Evolutionary conservation across 345 rosid genomes (phyloP).

Genomic region (Gossypium anomalum): DNA sequence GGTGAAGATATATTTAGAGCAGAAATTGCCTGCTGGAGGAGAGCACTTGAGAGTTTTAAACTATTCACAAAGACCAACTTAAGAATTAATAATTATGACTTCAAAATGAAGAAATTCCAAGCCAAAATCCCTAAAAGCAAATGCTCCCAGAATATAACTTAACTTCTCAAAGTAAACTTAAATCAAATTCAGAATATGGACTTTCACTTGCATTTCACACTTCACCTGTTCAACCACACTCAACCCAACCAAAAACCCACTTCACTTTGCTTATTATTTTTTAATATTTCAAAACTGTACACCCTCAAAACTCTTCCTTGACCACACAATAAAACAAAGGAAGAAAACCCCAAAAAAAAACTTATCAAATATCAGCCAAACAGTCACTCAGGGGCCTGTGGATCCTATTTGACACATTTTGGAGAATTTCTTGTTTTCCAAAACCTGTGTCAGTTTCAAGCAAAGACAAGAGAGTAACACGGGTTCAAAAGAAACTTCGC

Average conservation of each 20-base stretch:
- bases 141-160: not conserved
- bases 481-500: slow-evolving; percentile 21
- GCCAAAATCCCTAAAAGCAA: slow-evolving; percentile 14
- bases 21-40: slow-evolving; percentile 18
- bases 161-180: slow-evolving; percentile 16
- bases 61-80: slow-evolving; percentile 21
- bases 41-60: slow-evolving; percentile 11
- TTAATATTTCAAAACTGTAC: not conserved
- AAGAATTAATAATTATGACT: slow-evolving; percentile 21
- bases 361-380: slow-evolving; percentile 16
- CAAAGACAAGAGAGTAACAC: slow-evolving; percentile 33
- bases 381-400: slow-evolving; percentile 8
- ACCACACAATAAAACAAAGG: slow-evolving; percentile 12
- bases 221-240: slow-evolving; percentile 1
- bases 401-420: slow-evolving; percentile 5
- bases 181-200: slow-evolving; percentile 16
- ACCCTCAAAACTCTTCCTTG: not conserved
- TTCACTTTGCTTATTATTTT: not conserved
- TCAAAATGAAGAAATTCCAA: slow-evolving; percentile 27
- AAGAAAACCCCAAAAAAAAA: slow-evolving; percentile 15
- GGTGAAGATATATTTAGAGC: slow-evolving; percentile 13
- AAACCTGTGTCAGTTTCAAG: slow-evolving; percentile 1
- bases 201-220: slow-evolving; percentile 22
- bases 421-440: not conserved
- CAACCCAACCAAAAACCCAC: slow-evolving; percentile 5